Percentiles rank a stretch among this genome's conserved stretches.
phyloP scores from a whole-genome alignment of 495 filamentous ascomycete species.

The Staphylotrichum tortipilum region DNA sequence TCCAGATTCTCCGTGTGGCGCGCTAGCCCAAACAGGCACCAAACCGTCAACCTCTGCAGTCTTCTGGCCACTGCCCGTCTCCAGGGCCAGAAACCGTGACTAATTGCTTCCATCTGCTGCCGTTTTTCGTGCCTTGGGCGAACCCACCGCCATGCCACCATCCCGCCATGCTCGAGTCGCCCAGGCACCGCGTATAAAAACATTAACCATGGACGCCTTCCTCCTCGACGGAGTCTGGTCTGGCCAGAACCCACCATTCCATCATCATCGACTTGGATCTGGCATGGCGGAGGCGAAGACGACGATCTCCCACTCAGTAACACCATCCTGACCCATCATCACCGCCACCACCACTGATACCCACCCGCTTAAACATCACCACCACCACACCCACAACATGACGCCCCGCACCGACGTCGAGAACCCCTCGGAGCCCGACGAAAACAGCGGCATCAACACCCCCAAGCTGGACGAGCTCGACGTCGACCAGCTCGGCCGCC shows the following conservation, averaged over 20 bases:
- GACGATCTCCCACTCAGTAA: too few relatives aligned
- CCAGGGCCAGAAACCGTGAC: not conserved
- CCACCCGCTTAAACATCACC: not conserved
- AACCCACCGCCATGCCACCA: too few relatives aligned
- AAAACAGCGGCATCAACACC: not conserved
- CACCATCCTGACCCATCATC: too few relatives aligned
- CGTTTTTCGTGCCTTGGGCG: not conserved
- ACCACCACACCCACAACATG: not conserved
- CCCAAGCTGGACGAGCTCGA: constrained; percentile 8
- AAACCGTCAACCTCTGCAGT: constrained; percentile 5
- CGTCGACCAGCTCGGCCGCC: constrained; percentile 62
- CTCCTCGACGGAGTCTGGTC: too few relatives aligned
- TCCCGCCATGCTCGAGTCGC: too few relatives aligned
- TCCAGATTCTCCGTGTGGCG: not conserved
- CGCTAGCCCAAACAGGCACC: constrained; percentile 5
- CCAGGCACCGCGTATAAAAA: too few relatives aligned
- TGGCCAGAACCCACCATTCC: too few relatives aligned
- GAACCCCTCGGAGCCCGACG: not conserved
- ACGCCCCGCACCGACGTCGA: not conserved
- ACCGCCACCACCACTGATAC: too few relatives aligned
- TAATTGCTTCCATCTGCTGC: not conserved
- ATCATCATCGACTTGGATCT: too few relatives aligned
- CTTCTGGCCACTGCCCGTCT: not conserved
- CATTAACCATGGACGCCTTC: too few relatives aligned
- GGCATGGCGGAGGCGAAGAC: too few relatives aligned